These are phyloP conservation scores for Thermoascus crustaceus DNA, from an alignment of 2,329 filamentous ascomycete genomes.

Conservation along the genomic window DNA sequence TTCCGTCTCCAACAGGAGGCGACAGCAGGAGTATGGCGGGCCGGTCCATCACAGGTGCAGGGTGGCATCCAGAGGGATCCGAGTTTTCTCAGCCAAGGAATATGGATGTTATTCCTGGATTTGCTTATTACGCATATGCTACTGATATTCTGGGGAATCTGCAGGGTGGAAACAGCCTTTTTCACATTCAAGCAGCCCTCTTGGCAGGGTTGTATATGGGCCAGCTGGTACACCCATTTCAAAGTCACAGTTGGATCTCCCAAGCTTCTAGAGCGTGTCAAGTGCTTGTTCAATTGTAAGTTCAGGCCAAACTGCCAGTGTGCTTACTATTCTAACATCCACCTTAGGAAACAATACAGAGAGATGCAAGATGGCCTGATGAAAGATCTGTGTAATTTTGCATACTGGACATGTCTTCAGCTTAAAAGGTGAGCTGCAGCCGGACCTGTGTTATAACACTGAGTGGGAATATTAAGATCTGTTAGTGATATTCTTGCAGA, in stretches of 20 bases:
- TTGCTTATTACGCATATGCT: conserved; percentile 83
- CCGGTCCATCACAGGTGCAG: conserved; percentile 7
- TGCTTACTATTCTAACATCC: conserved; percentile 7
- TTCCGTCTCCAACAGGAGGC: conserved; percentile 11
- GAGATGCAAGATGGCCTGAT: conserved; percentile 19
- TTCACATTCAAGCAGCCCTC: conserved; percentile 76
- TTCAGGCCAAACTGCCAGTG: conserved; percentile 17
- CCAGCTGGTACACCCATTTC: conserved; percentile 75
- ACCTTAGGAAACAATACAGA: conserved; percentile 26
- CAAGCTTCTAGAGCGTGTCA: conserved; percentile 55
- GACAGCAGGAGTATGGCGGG: conserved; percentile 9
- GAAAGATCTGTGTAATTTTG: conserved; percentile 61
- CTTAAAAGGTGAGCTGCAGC: conserved; percentile 61
- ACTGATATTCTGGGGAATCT: conserved; percentile 79
- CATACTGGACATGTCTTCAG: conserved; percentile 91
- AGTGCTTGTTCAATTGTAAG: conserved; percentile 67
- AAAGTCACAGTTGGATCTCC: conserved; percentile 68
- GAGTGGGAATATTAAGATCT: conserved; percentile 1
- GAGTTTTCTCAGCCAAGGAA: conserved; percentile 45
- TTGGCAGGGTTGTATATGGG: conserved; percentile 83
- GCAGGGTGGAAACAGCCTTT: conserved; percentile 67
- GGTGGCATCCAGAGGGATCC: conserved; percentile 10
- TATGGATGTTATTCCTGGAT: conserved; percentile 75
- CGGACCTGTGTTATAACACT: background rate
- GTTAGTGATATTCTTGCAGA: conserved; percentile 89